phyloP scores from a whole-genome alignment of 139 green algal genomes.

The Chlamydomonas incerta region DNA sequence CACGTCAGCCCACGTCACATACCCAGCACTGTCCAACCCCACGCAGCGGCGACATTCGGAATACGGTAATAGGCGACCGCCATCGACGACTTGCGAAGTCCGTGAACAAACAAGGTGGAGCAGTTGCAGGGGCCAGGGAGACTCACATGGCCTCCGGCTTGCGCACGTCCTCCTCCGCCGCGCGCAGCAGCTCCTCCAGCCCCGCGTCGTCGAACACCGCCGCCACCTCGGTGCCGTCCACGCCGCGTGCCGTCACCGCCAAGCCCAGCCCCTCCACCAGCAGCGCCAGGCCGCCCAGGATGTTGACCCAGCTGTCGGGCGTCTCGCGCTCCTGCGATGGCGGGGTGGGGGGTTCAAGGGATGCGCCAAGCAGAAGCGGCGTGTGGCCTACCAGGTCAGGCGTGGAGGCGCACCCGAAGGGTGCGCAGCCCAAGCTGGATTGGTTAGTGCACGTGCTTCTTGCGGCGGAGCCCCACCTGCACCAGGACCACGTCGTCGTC shows the following conservation, averaged over 20 bases:
- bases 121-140: too few relatives aligned
- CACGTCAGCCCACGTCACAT: too few relatives aligned
- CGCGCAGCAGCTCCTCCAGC: constrained; percentile 35
- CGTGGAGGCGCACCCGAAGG: too few relatives aligned
- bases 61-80: too few relatives aligned
- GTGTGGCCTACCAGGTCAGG: not conserved
- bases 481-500: not conserved
- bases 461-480: not conserved
- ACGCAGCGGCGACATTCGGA: too few relatives aligned
- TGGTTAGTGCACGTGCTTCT: too few relatives aligned
- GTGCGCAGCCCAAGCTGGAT: too few relatives aligned
- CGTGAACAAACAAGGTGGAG: too few relatives aligned
- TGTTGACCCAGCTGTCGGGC: constrained; percentile 60
- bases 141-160: constrained; percentile 16
- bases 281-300: constrained; percentile 64
- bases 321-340: constrained; percentile 21
- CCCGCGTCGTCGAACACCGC: constrained; percentile 8
- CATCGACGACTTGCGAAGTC: too few relatives aligned
- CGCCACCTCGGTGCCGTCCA: constrained; percentile 19
- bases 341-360: not conserved
- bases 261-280: constrained; percentile 61
- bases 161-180: not conserved
- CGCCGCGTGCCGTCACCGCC: constrained; percentile 31
- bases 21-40: too few relatives aligned
- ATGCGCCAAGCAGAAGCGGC: too few relatives aligned